phyloP scores from a whole-genome alignment of 805 yeast genomes.

The Candida sithepensis region DNA sequence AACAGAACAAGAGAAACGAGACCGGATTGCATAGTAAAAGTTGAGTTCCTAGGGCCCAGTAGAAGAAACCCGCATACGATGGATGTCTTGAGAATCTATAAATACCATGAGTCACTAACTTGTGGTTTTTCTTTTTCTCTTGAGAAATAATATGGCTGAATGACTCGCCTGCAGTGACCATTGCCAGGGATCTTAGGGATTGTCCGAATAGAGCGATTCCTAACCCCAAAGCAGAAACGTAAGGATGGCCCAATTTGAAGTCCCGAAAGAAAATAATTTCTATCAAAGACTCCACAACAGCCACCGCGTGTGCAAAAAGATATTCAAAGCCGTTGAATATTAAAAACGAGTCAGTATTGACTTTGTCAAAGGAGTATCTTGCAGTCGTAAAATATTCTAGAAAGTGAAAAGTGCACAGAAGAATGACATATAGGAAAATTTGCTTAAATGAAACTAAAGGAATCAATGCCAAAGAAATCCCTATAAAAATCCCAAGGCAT shows the following conservation, averaged over 20 bases:
- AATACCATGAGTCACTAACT: slow-evolving; percentile 68
- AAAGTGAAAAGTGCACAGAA: slow-evolving; percentile 67
- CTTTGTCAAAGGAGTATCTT: slow-evolving; percentile 59
- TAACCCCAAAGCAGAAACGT: slow-evolving; percentile 41
- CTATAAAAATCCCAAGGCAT: slow-evolving; percentile 40
- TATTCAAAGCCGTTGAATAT: slow-evolving; percentile 62
- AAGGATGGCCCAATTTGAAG: slow-evolving; percentile 21
- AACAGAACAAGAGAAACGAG: slow-evolving; percentile 48
- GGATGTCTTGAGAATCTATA: slow-evolving; percentile 78
- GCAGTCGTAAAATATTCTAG: slow-evolving; percentile 83
- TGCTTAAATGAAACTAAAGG: slow-evolving; percentile 30
- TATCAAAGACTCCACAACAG: slow-evolving; percentile 47
- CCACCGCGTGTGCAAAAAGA: slow-evolving; percentile 50
- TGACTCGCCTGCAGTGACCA: slow-evolving; percentile 83
- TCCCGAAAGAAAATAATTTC: slow-evolving; percentile 41
- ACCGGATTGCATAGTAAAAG: slow-evolving; percentile 64
- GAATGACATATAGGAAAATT: slow-evolving; percentile 42
- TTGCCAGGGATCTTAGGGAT: slow-evolving; percentile 62
- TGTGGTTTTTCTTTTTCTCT: slow-evolving; percentile 51
- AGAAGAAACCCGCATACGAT: slow-evolving; percentile 83
- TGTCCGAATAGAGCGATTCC: slow-evolving; percentile 59
- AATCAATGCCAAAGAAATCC: slow-evolving; percentile 33
- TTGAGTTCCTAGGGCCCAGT: slow-evolving; percentile 93
- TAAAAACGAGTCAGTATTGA: slow-evolving; percentile 66
- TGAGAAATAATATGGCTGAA: slow-evolving; percentile 78